Evolutionary conservation across 1,284 basidiomycete genomes (phyloP), one percentile per base, ranked within the genome.

Genomic region (Golubevia pallescens): DNA sequence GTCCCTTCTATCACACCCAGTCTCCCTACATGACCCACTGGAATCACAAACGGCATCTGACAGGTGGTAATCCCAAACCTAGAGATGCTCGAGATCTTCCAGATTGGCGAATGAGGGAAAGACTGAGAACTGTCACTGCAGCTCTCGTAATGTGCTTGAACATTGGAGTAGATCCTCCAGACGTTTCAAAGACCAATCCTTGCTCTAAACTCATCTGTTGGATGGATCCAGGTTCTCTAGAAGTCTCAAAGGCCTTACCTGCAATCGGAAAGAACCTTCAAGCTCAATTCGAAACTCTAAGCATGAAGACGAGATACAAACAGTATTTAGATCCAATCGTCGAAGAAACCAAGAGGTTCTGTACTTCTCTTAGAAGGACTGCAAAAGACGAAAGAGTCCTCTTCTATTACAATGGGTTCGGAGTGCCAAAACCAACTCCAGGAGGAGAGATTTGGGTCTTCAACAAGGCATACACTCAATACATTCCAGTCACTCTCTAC

Each of bases 401-500:
- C 48, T 97, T 98, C 87, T 95, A 99, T 87, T 99, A 99, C 88
- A 99, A 99, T 78, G 97, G 96, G 1, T 97, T 97, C 74, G 96
- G 96, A 38, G 96, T 99, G 14, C 96, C 97, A 1, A 96, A 95
- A 80, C 97, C 96, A 1, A 99, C 97, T 0, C 90, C 93, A 0
- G 95, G 94, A 69, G 96, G 97, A 23, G 97, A 99, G 86, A 90
- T 99, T 63, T 99, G 96, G 96, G 96, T 97, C 66, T 99, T 99
- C 88, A 99, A 99, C 87, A 90, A 92, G 81, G 93, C 91, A 71
- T 99, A 99, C 86, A 98, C 97, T 0, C 97, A 99, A 86, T 99
- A 99, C 86, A 98, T 99, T 66, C 96, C 96, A 0, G 93, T 99
- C 21, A 95, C 94, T 5, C 88, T 98, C 57, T 93, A 93, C 85